A percentile compares a stretch with the other conserved stretches of the same genome.
phyloP scores from a whole-genome alignment of 192 early-diverging fungal species.

The Backusella mclennaniae region DNA sequence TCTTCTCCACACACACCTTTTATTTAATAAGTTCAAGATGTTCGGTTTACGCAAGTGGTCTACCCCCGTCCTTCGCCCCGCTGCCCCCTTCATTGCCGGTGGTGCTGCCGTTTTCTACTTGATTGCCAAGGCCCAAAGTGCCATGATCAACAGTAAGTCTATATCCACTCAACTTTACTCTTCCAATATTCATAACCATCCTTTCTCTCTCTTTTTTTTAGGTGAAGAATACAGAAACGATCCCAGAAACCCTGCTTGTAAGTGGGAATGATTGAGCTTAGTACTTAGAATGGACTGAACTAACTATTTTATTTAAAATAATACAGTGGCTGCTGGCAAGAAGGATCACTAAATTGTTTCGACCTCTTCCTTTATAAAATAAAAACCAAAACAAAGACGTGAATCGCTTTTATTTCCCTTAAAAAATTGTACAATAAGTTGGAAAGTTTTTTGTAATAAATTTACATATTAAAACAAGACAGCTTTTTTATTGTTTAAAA shows the following conservation, averaged over 20 bases:
- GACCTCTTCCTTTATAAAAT: not conserved
- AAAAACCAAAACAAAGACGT: not conserved
- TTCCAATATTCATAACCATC: not conserved
- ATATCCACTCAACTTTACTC: not conserved
- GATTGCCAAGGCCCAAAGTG: slow-evolving; percentile 42
- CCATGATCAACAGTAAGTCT: slow-evolving; percentile 46
- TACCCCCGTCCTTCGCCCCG: slow-evolving; percentile 53
- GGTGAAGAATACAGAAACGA: slow-evolving; percentile 54
- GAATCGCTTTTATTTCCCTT: slow-evolving; percentile 7
- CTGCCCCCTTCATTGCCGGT: slow-evolving; percentile 53
- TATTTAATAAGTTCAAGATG: slow-evolving; percentile 39
- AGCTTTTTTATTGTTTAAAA: not conserved
- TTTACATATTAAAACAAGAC: not conserved
- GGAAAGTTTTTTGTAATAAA: not conserved
- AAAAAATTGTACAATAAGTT: slow-evolving; percentile 1
- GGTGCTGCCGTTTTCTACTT: slow-evolving; percentile 50
- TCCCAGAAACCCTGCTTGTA: slow-evolving; percentile 56
- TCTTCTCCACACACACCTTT: not conserved
- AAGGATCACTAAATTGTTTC: slow-evolving; percentile 35
- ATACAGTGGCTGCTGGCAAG: slow-evolving; percentile 33
- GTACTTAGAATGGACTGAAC: not conserved
- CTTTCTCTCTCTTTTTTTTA: slow-evolving; percentile 14
- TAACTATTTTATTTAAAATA: not conserved
- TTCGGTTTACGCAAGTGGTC: slow-evolving; percentile 54
- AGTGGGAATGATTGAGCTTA: slow-evolving; percentile 5